Evolutionary conservation across 768 basidiomycete genomes (phyloP).

Genomic region (Flagelloscypha sp.): DNA sequence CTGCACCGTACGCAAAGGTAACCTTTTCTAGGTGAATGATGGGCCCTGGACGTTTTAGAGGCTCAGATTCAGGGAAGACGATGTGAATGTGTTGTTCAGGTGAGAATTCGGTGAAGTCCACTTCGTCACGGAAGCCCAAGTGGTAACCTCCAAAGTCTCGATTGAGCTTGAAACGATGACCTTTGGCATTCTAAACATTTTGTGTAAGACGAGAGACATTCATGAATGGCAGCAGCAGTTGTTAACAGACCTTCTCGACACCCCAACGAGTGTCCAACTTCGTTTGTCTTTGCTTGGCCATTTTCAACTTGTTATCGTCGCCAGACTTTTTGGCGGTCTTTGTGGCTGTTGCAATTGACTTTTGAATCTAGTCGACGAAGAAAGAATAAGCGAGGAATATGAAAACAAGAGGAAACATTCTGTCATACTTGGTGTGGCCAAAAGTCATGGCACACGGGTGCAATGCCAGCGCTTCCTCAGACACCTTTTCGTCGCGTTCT

Average conservation of each 20-base stretch:
- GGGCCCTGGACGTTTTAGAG: conserved; percentile 22
- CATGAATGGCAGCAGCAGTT: too few species aligned
- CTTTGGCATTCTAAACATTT: too few species aligned
- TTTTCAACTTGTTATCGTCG: conserved; percentile 47
- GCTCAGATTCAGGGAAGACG: too few species aligned
- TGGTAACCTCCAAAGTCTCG: conserved; percentile 41
- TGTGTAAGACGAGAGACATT: conserved; percentile 7
- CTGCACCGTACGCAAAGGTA: conserved; percentile 16
- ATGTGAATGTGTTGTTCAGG: too few species aligned
- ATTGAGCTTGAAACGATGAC: conserved; percentile 49
- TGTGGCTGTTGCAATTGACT: conserved; percentile 44
- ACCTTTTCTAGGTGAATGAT: conserved; percentile 17
- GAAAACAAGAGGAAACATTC: neutral
- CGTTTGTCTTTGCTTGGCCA: conserved; percentile 53
- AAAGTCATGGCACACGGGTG: too few species aligned
- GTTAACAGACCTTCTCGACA: too few species aligned
- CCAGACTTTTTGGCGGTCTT: conserved; percentile 47
- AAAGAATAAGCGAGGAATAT: neutral
- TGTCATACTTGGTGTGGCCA: too few species aligned
- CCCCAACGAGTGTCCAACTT: too few species aligned
- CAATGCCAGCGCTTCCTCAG: too few species aligned
- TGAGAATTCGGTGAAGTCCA: conserved; percentile 32
- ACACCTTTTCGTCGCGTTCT: too few species aligned
- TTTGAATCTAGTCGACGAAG: conserved; percentile 30
- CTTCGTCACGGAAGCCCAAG: conserved; percentile 26